These are phyloP conservation scores for Drosera capensis DNA, from an alignment of 148 eudicot genomes.

Conservation along the genomic window DNA sequence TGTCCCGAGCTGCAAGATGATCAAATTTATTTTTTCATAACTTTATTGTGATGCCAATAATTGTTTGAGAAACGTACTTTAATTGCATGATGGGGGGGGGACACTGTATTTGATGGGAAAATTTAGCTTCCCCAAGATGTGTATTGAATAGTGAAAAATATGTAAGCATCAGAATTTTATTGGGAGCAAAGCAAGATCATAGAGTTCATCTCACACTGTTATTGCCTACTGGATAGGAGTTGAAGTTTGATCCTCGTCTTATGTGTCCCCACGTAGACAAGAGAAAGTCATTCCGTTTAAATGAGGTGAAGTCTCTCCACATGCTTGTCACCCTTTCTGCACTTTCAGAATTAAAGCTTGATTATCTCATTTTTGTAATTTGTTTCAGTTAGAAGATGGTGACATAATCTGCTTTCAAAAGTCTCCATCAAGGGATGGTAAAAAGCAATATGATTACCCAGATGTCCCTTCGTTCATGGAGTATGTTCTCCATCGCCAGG, in stretches of 20 bases:
- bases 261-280: conserved; percentile 64
- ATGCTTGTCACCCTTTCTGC: not conserved
- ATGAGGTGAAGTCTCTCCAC: conserved; percentile 28
- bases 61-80: too few relatives aligned
- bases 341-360: not conserved
- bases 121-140: too few relatives aligned
- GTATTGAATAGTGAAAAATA: too few relatives aligned
- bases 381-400: conserved; percentile 62
- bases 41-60: too few relatives aligned
- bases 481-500: conserved; percentile 68
- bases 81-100: too few relatives aligned
- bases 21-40: too few relatives aligned
- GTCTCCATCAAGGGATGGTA: conserved; percentile 21
- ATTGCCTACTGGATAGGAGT: conserved; percentile 28
- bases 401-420: conserved; percentile 68
- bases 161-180: too few relatives aligned
- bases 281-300: conserved; percentile 30
- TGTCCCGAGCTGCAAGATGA: too few relatives aligned
- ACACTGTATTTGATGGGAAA: too few relatives aligned
- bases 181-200: too few relatives aligned
- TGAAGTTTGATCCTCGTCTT: conserved; percentile 60
- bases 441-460: conserved; percentile 39
- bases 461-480: conserved; percentile 57
- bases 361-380: not conserved
- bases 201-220: not conserved